phyloP scores from a whole-genome alignment of 1,284 basidiomycete species.

The Nidula niveotomentosa region DNA sequence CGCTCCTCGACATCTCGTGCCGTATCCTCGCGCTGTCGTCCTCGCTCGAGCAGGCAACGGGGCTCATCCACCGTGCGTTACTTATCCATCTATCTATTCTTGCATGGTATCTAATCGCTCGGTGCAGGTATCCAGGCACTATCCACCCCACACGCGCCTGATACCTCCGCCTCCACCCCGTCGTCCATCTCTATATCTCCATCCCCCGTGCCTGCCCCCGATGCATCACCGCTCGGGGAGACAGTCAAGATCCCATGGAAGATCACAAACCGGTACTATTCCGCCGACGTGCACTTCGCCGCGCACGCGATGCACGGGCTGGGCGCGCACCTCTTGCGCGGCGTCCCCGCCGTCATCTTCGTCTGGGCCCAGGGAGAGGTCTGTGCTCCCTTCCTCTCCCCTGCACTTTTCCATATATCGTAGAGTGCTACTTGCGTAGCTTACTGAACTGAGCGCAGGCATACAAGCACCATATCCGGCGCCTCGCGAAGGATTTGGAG shows the following conservation, averaged over 20 bases:
- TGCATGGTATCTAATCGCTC: slow-evolving; percentile 6
- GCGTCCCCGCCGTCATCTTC: slow-evolving; percentile 70
- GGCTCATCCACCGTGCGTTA: slow-evolving; percentile 47
- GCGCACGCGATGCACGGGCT: slow-evolving; percentile 43
- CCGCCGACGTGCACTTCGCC: slow-evolving; percentile 72
- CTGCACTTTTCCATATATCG: slow-evolving; percentile 5
- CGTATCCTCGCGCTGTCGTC: slow-evolving; percentile 50
- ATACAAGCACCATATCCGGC: slow-evolving; percentile 49
- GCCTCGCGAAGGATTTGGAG: slow-evolving; percentile 44
- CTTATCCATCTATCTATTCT: slow-evolving; percentile 6
- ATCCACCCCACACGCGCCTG: background rate
- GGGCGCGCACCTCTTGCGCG: slow-evolving; percentile 30
- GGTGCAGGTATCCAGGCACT: slow-evolving; percentile 18
- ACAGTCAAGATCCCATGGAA: slow-evolving; percentile 60
- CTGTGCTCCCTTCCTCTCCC: slow-evolving; percentile 19
- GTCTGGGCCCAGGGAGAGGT: slow-evolving; percentile 70
- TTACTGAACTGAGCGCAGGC: slow-evolving; percentile 12
- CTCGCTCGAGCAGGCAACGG: slow-evolving; percentile 34
- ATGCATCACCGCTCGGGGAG: slow-evolving; percentile 2
- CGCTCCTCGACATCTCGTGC: slow-evolving; percentile 7
- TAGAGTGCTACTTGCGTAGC: background rate
- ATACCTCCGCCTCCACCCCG: background rate
- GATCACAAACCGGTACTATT: slow-evolving; percentile 85
- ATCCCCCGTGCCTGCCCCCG: slow-evolving; percentile 1
- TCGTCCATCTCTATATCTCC: background rate